phyloP scores from a whole-genome alignment of 2,329 filamentous ascomycete species.

The Aureobasidium sp. region DNA sequence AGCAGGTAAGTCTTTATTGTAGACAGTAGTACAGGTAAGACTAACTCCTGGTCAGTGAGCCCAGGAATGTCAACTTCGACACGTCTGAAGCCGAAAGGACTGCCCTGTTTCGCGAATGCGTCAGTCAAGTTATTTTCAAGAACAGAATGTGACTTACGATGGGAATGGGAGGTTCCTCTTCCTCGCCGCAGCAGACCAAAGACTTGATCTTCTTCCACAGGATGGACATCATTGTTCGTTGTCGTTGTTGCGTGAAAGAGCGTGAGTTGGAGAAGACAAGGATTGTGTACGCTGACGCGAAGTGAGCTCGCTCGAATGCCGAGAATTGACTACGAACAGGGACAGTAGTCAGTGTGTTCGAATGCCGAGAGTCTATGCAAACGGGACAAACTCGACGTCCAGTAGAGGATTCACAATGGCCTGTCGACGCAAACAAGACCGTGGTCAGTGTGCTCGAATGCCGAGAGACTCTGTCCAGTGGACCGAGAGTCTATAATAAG shows the following conservation, averaged over 20 bases:
- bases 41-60: not conserved
- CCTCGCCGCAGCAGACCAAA: slow-evolving; percentile 1
- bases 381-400: too few relatives aligned
- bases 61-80: not conserved
- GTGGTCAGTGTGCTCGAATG: too few relatives aligned
- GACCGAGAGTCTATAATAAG: too few relatives aligned
- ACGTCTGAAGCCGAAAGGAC: not conserved
- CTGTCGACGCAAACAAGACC: too few relatives aligned
- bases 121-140: not conserved
- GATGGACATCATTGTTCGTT: not conserved
- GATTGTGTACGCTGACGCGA: not conserved
- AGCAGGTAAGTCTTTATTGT: not conserved
- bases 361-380: too few relatives aligned
- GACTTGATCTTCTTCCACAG: not conserved
- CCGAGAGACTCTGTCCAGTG: too few relatives aligned
- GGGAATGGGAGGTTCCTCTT: not conserved
- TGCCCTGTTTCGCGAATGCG: not conserved
- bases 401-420: too few relatives aligned
- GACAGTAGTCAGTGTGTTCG: too few relatives aligned
- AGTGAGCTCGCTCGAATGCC: not conserved
- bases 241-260: not conserved
- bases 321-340: not conserved
- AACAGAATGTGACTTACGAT: not conserved
- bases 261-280: not conserved
- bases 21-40: not conserved